Evolutionary conservation across 768 basidiomycete species (phyloP).

Genomic region (Leccinum broughii): DNA sequence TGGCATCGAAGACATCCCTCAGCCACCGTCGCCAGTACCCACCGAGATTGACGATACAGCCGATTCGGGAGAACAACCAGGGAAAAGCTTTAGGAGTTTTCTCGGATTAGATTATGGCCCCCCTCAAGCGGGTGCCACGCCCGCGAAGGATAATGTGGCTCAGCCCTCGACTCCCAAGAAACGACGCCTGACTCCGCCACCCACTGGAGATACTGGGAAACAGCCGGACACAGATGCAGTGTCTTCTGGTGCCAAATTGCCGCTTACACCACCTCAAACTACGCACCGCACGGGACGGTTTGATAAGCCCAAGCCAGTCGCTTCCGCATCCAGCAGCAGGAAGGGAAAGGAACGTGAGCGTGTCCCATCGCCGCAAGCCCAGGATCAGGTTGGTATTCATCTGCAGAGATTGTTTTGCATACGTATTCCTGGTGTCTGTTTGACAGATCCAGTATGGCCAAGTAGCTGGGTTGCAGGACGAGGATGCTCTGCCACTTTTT

Average conservation of each 20-base stretch:
- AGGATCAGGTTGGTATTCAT: constrained; percentile 18
- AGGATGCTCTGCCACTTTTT: constrained; percentile 23
- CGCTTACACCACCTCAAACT: constrained; percentile 32
- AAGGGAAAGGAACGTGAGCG: constrained; percentile 31
- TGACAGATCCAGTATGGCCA: background rate
- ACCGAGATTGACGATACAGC: constrained; percentile 26
- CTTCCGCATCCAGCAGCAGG: constrained; percentile 16
- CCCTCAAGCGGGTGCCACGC: constrained; percentile 8
- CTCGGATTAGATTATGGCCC: constrained; percentile 21
- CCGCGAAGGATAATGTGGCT: constrained; percentile 10
- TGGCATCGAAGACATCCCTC: constrained; percentile 6
- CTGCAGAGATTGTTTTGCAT: background rate
- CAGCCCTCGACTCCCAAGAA: constrained; percentile 29
- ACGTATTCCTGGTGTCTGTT: background rate
- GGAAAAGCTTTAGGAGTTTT: constrained; percentile 20
- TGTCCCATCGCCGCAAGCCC: background rate
- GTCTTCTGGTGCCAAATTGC: constrained; percentile 3
- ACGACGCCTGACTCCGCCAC: constrained; percentile 10
- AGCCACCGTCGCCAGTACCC: constrained; percentile 29
- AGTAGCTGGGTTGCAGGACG: constrained; percentile 1
- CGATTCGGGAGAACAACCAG: constrained; percentile 13
- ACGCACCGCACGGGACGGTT: constrained; percentile 9
- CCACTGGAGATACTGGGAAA: background rate
- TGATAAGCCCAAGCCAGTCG: background rate
- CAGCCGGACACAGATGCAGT: background rate